Percentiles rank a stretch among this genome's conserved stretches.
Conservation (phyloP, 148 eudicot species). For the Nyssa sinensis region DNA sequence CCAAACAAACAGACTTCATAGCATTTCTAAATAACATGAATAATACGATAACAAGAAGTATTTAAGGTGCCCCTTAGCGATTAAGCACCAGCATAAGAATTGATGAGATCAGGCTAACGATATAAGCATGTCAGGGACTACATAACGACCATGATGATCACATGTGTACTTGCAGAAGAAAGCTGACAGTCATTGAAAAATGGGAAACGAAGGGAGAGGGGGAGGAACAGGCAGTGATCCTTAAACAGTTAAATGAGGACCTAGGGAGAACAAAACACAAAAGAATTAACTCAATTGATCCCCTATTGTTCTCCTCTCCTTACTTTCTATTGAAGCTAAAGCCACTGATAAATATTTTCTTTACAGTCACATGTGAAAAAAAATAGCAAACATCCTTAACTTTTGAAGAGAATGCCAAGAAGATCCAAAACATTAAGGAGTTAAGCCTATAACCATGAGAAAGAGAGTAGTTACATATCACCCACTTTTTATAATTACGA, state of each 20-base stretch:
- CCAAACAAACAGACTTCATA: no score
- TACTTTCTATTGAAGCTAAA: neutral
- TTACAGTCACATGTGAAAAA: neutral
- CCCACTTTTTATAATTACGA: constrained; percentile 75
- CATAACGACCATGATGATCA: neutral
- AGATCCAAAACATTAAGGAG: neutral
- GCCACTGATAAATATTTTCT: neutral
- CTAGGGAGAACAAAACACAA: neutral
- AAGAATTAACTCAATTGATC: neutral
- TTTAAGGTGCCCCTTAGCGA: neutral
- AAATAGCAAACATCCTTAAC: constrained; percentile 9
- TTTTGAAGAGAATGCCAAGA: neutral
- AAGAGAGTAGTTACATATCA: neutral
- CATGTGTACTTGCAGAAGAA: neutral
- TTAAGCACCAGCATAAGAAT: neutral
- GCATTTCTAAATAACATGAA: no score
- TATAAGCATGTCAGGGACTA: neutral
- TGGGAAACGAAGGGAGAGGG: neutral
- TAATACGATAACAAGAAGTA: no score
- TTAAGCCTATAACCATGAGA: neutral
- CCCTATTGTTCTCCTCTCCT: neutral
- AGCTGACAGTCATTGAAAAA: neutral
- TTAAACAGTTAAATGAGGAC: neutral
- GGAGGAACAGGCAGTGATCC: neutral
- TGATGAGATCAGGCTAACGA: neutral